Evolutionary conservation across 108 stramenopile species (phyloP).

Genomic region (Cyclotella cryptica): DNA sequence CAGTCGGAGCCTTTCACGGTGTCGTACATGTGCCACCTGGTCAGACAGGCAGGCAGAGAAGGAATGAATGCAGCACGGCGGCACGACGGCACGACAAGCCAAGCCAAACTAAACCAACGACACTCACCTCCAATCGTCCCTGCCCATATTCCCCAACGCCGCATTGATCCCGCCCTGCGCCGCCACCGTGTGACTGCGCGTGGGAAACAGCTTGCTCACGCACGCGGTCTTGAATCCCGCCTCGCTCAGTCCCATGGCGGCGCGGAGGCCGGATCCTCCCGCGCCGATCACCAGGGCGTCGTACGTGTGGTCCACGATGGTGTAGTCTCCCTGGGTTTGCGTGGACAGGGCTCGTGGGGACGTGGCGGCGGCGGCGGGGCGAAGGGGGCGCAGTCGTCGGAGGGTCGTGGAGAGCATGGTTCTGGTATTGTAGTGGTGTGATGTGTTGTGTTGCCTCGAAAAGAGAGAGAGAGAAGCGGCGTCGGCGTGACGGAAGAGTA

Average conservation of each 20-base stretch:
- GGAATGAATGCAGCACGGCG: slow-evolving; percentile 36
- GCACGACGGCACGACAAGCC: background rate
- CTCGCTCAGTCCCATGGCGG: slow-evolving; percentile 98
- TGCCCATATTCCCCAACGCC: slow-evolving; percentile 94
- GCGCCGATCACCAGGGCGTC: slow-evolving; percentile 99
- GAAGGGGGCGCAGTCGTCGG: slow-evolving; percentile 18
- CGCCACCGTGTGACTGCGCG: slow-evolving; percentile 98
- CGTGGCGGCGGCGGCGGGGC: slow-evolving; percentile 11
- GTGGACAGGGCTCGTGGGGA: slow-evolving; percentile 43
- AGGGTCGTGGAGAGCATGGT: slow-evolving; percentile 27
- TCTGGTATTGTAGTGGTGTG: no score
- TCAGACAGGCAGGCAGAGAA: background rate
- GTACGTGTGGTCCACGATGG: slow-evolving; percentile 97
- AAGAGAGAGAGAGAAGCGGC: slow-evolving; percentile 7
- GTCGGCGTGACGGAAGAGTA: no score
- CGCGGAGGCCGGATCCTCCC: slow-evolving; percentile 97
- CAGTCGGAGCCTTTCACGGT: slow-evolving; percentile 99
- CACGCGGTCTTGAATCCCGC: slow-evolving; percentile 99
- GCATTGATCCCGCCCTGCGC: slow-evolving; percentile 99
- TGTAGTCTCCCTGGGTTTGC: slow-evolving; percentile 78
- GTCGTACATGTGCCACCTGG: slow-evolving; percentile 99
- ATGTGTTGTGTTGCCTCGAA: no score
- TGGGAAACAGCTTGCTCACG: slow-evolving; percentile 99
- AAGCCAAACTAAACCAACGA: background rate
- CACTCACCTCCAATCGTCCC: slow-evolving; percentile 84